Evolutionary conservation across 108 stramenopile genomes (phyloP).

Genomic region (Skeletonema menzelii): DNA sequence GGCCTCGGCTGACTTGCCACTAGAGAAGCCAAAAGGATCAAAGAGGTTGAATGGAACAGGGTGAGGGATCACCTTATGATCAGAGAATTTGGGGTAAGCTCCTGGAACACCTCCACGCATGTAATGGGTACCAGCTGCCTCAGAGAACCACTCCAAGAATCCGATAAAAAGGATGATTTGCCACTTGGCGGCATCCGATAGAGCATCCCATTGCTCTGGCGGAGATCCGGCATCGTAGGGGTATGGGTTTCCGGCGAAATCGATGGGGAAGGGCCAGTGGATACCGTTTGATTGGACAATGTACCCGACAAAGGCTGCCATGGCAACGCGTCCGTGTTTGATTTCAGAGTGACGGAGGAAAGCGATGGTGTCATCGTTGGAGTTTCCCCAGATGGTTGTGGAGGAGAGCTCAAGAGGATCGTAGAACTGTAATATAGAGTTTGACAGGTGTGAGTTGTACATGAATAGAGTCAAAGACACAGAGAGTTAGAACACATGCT

Average conservation of each 20-base stretch:
- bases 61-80: constrained; percentile 66
- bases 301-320: constrained; percentile 76
- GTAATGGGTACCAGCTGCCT: constrained; percentile 73
- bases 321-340: constrained; percentile 82
- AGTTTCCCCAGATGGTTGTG: constrained; percentile 71
- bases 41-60: constrained; percentile 78
- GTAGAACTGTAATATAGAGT: constrained; percentile 51
- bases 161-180: constrained; percentile 85
- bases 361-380: constrained; percentile 66
- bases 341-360: constrained; percentile 80
- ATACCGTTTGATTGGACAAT: constrained; percentile 77
- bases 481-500: not conserved
- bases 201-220: constrained; percentile 81
- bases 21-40: constrained; percentile 71
- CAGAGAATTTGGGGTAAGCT: constrained; percentile 64
- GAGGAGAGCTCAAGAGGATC: constrained; percentile 71
- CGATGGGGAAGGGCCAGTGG: constrained; percentile 64
- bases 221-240: constrained; percentile 55
- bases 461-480: not conserved
- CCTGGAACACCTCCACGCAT: constrained; percentile 80
- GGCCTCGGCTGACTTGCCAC: constrained; percentile 53
- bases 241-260: constrained; percentile 52
- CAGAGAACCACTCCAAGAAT: constrained; percentile 79
- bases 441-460: constrained; percentile 1
- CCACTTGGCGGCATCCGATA: constrained; percentile 83